Conservation (phyloP, 176 grass and related monocot genomes). For the Areca catechu region DNA sequence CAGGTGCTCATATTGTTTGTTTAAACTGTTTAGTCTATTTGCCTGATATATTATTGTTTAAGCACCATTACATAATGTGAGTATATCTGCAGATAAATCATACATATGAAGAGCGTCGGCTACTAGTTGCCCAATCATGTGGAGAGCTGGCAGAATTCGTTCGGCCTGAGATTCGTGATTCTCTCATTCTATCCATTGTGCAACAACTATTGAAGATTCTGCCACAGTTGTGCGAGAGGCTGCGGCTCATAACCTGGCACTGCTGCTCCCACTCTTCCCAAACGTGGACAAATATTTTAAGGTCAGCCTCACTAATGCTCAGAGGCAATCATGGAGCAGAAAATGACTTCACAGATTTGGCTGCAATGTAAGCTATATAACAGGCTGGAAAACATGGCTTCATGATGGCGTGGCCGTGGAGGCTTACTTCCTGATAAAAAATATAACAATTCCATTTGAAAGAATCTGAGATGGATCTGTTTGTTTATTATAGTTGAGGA, state of each 20-base stretch:
- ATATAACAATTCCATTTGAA: constrained; percentile 17
- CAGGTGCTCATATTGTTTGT: constrained; percentile 36
- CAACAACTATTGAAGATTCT: constrained; percentile 95
- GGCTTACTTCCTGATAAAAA: constrained; percentile 14
- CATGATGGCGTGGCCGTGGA: constrained; percentile 6
- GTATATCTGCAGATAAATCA: constrained; percentile 74
- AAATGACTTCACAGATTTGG: constrained; percentile 37
- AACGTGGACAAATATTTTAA: constrained; percentile 91
- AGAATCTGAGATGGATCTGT: constrained; percentile 26
- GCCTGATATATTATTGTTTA: neutral
- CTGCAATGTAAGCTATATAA: constrained; percentile 32
- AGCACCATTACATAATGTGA: too few species aligned
- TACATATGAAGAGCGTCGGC: constrained; percentile 80
- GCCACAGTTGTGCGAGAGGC: constrained; percentile 88
- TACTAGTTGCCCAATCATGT: constrained; percentile 92
- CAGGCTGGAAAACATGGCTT: constrained; percentile 20
- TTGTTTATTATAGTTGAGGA: constrained; percentile 78
- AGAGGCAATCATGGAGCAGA: constrained; percentile 32
- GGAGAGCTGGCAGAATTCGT: constrained; percentile 87
- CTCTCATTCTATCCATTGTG: constrained; percentile 95
- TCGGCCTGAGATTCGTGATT: constrained; percentile 85
- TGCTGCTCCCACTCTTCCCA: constrained; percentile 89
- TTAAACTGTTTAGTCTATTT: constrained; percentile 3
- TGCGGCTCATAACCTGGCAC: constrained; percentile 76
- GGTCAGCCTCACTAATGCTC: constrained; percentile 57